Conservation (phyloP, 2,329 filamentous ascomycete species). For the Dactylellina sp. region DNA sequence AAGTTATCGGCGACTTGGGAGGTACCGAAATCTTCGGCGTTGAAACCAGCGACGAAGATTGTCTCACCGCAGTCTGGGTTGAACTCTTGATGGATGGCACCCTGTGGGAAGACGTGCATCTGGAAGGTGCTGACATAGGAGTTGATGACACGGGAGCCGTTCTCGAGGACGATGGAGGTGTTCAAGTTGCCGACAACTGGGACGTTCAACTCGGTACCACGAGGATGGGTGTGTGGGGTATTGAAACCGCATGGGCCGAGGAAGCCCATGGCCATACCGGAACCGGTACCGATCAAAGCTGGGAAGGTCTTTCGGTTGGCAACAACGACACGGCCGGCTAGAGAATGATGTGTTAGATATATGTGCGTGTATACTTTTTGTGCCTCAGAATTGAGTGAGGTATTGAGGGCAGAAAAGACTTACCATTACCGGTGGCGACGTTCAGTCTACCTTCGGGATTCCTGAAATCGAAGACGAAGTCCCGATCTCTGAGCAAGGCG, state of each 20-base stretch:
- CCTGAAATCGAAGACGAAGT: slow-evolving; percentile 69
- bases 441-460: slow-evolving; percentile 34
- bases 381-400: no score
- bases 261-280: slow-evolving; percentile 69
- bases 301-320: slow-evolving; percentile 72
- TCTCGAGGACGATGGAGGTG: slow-evolving; percentile 54
- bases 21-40: slow-evolving; percentile 68
- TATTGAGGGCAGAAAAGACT: slow-evolving; percentile 56
- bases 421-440: slow-evolving; percentile 56
- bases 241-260: slow-evolving; percentile 63
- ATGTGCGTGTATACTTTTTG: no score
- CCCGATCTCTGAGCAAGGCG: slow-evolving; percentile 62
- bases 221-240: slow-evolving; percentile 71
- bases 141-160: slow-evolving; percentile 56
- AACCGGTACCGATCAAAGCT: slow-evolving; percentile 68
- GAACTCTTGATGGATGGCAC: slow-evolving; percentile 57
- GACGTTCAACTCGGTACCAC: slow-evolving; percentile 57
- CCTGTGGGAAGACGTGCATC: slow-evolving; percentile 65
- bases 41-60: slow-evolving; percentile 68
- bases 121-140: slow-evolving; percentile 41
- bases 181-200: slow-evolving; percentile 53
- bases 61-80: slow-evolving; percentile 58
- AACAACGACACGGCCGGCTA: slow-evolving; percentile 67
- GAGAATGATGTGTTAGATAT: slow-evolving; percentile 62
- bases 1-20: slow-evolving; percentile 68